Evolutionary conservation across 1,139 yeast genomes (phyloP), one percentile per base, ranked within the genome.

Genomic region (Neolecta irregularis): DNA sequence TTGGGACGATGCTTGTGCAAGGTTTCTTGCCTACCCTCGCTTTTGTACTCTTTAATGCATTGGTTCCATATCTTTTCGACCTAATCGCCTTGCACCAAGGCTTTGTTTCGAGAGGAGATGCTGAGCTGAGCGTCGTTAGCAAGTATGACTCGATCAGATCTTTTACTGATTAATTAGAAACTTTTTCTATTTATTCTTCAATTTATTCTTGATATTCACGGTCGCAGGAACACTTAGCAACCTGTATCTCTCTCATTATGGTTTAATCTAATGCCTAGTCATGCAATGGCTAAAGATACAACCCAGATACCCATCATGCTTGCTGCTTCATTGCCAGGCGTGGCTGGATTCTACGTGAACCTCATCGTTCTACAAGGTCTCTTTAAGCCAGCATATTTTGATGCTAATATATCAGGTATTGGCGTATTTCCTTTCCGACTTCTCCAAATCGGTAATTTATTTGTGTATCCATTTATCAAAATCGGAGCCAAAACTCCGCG

Each of bases 371-470:
- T 80, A 28, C 94, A 80, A 53, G 93, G 93, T n/a, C 15, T 26
- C 11, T 3, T 26, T 11, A n/a, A n/a, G n/a, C n/a, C n/a, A n/a
- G n/a, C n/a, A n/a, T n/a, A n/a, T n/a, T n/a, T n/a, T n/a, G n/a
- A n/a, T n/a, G n/a, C n/a, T n/a, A n/a, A n/a, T n/a, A n/a, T n/a
- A n/a, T 9, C 15, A 26, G 30, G 36, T 0, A 55, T 80, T 26
- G 92, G 88, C 1, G 75, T 81, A 67, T 75, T 76, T 50, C 93
- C 93, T 1, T 72, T 78, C 44, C 69, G 79, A 39, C 56, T 80
- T 25, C 57, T 81, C 32, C 65, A 74, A 48, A 56, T 72, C 19
- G 93, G 93, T 1, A 76, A 77, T 44, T 63, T 72, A 45, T 58
- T 64, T 38, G 69, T 66, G 48, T 75, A 65, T 54, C 81, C 69